Evolutionary conservation across 2,329 filamentous ascomycete species (phyloP).

Genomic region (Colletotrichum gloeosporioides): DNA sequence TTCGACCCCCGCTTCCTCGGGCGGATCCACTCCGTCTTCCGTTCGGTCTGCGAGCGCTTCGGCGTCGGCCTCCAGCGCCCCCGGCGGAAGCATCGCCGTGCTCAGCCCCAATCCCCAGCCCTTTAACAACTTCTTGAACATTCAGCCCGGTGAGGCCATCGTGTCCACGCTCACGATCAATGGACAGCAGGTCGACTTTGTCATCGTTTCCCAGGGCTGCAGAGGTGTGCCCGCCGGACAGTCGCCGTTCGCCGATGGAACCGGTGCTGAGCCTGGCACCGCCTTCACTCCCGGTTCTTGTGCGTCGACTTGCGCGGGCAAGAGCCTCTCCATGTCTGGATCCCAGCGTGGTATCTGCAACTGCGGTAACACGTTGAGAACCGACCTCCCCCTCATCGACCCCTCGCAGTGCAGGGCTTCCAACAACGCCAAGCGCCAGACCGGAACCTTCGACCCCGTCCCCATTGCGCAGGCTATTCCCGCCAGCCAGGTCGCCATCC

Average conservation of each 20-base stretch:
- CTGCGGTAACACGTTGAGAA: neutral
- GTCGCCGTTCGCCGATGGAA: neutral
- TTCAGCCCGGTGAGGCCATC: neutral
- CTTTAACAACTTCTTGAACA: neutral
- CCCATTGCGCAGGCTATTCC: neutral
- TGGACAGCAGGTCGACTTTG: neutral
- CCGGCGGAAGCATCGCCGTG: neutral
- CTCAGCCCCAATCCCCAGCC: neutral
- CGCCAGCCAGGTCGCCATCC: neutral
- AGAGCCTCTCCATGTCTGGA: neutral
- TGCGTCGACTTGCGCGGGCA: neutral
- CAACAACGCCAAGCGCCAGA: neutral
- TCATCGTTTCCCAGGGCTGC: neutral
- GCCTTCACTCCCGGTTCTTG: neutral
- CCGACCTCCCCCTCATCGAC: neutral
- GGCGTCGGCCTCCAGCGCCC: neutral
- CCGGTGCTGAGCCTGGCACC: neutral
- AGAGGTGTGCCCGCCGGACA: neutral
- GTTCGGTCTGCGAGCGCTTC: neutral
- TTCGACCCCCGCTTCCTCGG: neutral
- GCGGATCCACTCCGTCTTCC: neutral
- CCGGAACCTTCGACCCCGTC: neutral
- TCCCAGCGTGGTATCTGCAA: neutral
- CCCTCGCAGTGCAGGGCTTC: neutral
- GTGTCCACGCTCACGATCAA: neutral